Conservation (phyloP, 371 early-diverging fungal genomes). For the Batrachochytrium dendrobatidis region DNA sequence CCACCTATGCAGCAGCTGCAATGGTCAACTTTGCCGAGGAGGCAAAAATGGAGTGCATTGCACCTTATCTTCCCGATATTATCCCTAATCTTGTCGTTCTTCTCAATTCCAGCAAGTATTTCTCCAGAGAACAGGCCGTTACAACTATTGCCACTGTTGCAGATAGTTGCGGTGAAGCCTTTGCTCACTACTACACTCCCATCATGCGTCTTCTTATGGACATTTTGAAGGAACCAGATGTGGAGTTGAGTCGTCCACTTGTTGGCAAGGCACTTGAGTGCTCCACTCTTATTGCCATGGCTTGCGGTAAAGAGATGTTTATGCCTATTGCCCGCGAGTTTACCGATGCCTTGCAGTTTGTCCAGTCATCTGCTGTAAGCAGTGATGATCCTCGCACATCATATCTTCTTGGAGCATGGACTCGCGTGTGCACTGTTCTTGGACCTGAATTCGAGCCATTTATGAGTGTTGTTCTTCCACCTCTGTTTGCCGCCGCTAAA, state of each 20-base stretch:
- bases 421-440: slow-evolving; percentile 90
- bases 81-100: slow-evolving; percentile 77
- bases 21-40: slow-evolving; percentile 93
- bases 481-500: slow-evolving; percentile 75
- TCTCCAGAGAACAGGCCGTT: slow-evolving; percentile 95
- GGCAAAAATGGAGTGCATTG: slow-evolving; percentile 64
- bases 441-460: slow-evolving; percentile 90
- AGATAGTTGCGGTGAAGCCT: slow-evolving; percentile 82
- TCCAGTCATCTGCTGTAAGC: slow-evolving; percentile 66
- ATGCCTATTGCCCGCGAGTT: slow-evolving; percentile 68
- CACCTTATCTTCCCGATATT: slow-evolving; percentile 82
- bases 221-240: slow-evolving; percentile 72
- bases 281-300: slow-evolving; percentile 72
- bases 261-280: slow-evolving; percentile 96
- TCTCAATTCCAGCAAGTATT: slow-evolving; percentile 70
- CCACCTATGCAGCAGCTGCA: slow-evolving; percentile 93
- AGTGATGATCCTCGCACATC: slow-evolving; percentile 85
- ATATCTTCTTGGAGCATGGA: slow-evolving; percentile 92
- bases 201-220: slow-evolving; percentile 91
- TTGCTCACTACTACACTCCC: slow-evolving; percentile 76
- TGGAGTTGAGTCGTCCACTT: slow-evolving; percentile 78
- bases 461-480: slow-evolving; percentile 75
- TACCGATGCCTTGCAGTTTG: slow-evolving; percentile 67
- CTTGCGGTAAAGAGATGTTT: slow-evolving; percentile 86
- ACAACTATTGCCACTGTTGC: slow-evolving; percentile 97